Percentiles rank a stretch among this genome's conserved stretches.
Evolutionary conservation across 2,329 filamentous ascomycete genomes (phyloP).

Genomic region (Colletotrichum orbiculare): DNA sequence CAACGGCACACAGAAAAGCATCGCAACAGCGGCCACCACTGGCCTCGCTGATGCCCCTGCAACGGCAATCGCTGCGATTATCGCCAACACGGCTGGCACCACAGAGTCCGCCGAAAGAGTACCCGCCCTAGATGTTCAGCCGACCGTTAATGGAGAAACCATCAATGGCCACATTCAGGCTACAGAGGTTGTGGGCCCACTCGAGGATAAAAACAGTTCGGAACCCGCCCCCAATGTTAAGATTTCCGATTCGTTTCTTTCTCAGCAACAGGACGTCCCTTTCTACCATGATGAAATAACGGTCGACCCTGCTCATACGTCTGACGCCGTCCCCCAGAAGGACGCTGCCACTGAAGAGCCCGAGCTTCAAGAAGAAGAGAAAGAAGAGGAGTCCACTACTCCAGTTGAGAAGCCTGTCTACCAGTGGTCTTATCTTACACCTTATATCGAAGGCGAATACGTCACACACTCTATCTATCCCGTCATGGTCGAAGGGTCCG

Average conservation of each 20-base stretch:
- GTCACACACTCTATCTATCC: conserved; percentile 47
- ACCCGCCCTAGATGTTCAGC: background rate
- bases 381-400: conserved; percentile 2
- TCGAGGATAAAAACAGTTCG: conserved; percentile 1
- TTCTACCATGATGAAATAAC: conserved; percentile 22
- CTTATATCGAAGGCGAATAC: conserved; percentile 53
- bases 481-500: conserved; percentile 37
- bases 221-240: conserved; percentile 8
- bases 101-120: no score
- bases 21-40: background rate
- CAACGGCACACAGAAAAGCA: background rate
- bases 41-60: no score
- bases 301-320: background rate
- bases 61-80: no score
- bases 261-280: background rate
- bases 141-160: background rate
- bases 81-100: no score
- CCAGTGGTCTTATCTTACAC: conserved; percentile 53
- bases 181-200: background rate
- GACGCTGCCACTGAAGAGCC: background rate
- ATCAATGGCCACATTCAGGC: conserved; percentile 21
- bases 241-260: conserved; percentile 4
- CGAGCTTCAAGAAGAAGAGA: conserved; percentile 1
- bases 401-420: conserved; percentile 31
- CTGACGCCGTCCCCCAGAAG: background rate